Percentiles rank a stretch among this genome's conserved stretches.
Conservation (phyloP, 1,284 basidiomycete species). For the Cutaneotrichosporon sp. region DNA sequence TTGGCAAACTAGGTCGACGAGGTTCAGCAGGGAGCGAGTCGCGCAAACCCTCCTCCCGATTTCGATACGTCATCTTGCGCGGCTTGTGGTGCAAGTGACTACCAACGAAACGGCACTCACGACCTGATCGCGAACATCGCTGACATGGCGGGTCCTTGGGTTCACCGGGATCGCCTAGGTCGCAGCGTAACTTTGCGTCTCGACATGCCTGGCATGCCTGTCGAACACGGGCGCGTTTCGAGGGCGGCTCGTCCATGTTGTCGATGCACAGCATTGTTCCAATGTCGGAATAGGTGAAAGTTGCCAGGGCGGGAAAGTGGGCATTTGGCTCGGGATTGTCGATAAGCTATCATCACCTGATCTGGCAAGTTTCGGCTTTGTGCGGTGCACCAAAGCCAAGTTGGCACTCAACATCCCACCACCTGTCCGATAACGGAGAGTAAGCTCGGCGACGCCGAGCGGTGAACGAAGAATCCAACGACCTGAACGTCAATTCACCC, state of each 20-base stretch:
- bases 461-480: too few relatives aligned
- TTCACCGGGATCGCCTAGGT: constrained; percentile 16
- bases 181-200: constrained; percentile 17
- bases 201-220: constrained; percentile 13
- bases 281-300: background rate
- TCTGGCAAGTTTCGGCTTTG: background rate
- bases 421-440: too few relatives aligned
- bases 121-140: constrained; percentile 25
- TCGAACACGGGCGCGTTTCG: constrained; percentile 12
- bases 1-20: background rate
- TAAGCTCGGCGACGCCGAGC: too few relatives aligned
- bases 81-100: constrained; percentile 12
- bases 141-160: constrained; percentile 22
- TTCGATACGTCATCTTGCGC: constrained; percentile 11
- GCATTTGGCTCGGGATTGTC: background rate
- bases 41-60: too few relatives aligned
- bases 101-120: constrained; percentile 23
- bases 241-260: constrained; percentile 3
- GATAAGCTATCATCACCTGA: background rate
- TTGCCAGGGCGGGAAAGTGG: background rate
- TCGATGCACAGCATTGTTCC: background rate
- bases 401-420: too few relatives aligned
- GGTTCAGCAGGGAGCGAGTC: too few relatives aligned
- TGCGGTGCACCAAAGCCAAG: background rate
- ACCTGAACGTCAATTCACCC: too few relatives aligned